Conservation (phyloP, 345 rosid species). For the Camelina hispida region DNA sequence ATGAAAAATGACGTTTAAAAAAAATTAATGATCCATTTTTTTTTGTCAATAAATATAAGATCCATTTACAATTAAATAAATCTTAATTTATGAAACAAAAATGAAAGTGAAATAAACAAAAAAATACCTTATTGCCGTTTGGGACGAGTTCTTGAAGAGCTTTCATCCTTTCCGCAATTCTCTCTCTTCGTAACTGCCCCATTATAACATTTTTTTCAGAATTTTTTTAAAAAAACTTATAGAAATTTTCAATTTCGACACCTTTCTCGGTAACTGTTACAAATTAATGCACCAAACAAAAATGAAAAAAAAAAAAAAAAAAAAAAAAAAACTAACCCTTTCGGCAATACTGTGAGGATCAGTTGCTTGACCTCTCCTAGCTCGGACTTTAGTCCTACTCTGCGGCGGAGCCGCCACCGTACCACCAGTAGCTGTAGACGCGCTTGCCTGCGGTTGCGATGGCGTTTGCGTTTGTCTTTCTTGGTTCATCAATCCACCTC, state of each 20-base stretch:
- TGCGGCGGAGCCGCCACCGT: conserved; percentile 56
- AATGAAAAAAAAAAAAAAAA: not conserved
- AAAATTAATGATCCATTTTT: too few species aligned
- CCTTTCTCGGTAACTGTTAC: conserved; percentile 38
- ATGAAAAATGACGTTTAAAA: not conserved
- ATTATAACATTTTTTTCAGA: conserved; percentile 13
- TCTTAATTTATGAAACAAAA: not conserved
- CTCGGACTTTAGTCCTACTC: conserved; percentile 80
- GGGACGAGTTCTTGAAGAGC: conserved; percentile 97
- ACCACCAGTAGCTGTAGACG: conserved; percentile 30
- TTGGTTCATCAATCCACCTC: conserved; percentile 52
- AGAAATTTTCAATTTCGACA: not conserved
- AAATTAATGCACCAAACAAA: conserved; percentile 25
- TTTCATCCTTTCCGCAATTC: conserved; percentile 99
- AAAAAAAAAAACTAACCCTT: conserved; percentile 51
- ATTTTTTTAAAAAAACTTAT: not conserved
- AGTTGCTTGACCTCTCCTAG: conserved; percentile 98
- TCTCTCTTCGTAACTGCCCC: conserved; percentile 90
- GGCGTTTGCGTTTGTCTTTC: conserved; percentile 39
- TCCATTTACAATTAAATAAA: not conserved
- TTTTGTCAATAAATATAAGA: too few species aligned
- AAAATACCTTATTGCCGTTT: conserved; percentile 87
- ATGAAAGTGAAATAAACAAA: conserved; percentile 16
- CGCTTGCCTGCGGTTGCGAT: conserved; percentile 53
- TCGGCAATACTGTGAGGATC: conserved; percentile 99